phyloP scores from a whole-genome alignment of 2,329 filamentous ascomycete genomes.

The Verticillium alfalfae region DNA sequence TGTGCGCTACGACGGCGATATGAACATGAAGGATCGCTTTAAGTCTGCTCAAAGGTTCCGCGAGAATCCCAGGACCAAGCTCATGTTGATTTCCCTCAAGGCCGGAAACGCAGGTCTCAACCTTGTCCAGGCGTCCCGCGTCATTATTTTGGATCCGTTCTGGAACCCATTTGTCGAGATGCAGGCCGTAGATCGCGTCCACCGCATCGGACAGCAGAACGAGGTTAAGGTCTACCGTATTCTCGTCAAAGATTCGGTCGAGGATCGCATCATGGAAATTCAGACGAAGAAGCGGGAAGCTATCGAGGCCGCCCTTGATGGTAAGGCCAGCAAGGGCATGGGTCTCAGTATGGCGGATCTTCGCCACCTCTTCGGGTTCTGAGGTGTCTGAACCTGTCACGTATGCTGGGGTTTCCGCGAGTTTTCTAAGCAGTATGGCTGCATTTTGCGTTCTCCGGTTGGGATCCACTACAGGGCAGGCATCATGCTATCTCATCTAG shows the following conservation, averaged over 20 bases:
- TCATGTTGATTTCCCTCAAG: slow-evolving; percentile 75
- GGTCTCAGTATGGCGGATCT: slow-evolving; percentile 63
- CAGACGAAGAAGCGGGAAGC: slow-evolving; percentile 74
- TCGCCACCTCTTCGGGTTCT: slow-evolving; percentile 56
- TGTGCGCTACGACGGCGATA: slow-evolving; percentile 71
- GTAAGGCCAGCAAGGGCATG: slow-evolving; percentile 61
- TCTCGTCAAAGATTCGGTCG: slow-evolving; percentile 71
- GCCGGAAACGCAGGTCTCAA: slow-evolving; percentile 85
- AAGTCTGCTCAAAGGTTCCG: slow-evolving; percentile 61
- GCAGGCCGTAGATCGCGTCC: slow-evolving; percentile 84
- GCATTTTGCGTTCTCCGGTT: too few relatives aligned
- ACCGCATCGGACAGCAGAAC: slow-evolving; percentile 76
- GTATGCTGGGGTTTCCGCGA: too few relatives aligned
- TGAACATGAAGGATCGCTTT: slow-evolving; percentile 62
- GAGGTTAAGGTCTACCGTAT: slow-evolving; percentile 77
- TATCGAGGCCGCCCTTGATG: slow-evolving; percentile 75
- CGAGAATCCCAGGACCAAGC: slow-evolving; percentile 50
- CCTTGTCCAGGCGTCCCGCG: slow-evolving; percentile 73
- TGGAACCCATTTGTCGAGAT: slow-evolving; percentile 94
- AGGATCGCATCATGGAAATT: slow-evolving; percentile 76
- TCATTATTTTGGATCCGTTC: slow-evolving; percentile 88
- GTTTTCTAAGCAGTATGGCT: too few relatives aligned
- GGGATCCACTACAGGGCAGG: too few relatives aligned
- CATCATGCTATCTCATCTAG: too few relatives aligned
- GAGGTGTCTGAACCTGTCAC: background rate